Percentiles rank a stretch among this genome's conserved stretches.
These are phyloP conservation scores for Stachybotrys chlorohalonatus DNA, from an alignment of 2,329 filamentous ascomycete genomes.

Conservation along the genomic window DNA sequence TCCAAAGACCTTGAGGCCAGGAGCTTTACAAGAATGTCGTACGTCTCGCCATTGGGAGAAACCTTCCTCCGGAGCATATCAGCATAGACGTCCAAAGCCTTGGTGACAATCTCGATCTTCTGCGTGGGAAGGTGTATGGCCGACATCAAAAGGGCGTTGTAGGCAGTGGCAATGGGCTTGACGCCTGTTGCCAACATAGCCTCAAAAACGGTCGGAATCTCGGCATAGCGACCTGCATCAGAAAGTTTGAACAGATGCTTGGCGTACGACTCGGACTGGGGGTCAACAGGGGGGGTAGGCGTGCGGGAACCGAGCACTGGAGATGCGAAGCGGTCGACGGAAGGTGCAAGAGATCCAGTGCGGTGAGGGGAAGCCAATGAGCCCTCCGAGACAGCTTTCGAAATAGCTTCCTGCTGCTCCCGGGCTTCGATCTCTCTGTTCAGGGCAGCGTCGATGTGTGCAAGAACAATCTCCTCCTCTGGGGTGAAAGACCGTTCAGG, in stretches of 20 bases:
- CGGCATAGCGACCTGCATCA: constrained; percentile 63
- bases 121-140: constrained; percentile 74
- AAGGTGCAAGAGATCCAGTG: constrained; percentile 31
- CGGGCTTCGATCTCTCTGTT: constrained; percentile 63
- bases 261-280: constrained; percentile 63
- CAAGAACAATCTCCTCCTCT: constrained; percentile 52
- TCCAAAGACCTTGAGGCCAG: constrained; percentile 75
- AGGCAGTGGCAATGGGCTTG: constrained; percentile 73
- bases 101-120: constrained; percentile 76
- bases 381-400: constrained; percentile 27
- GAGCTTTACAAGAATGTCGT: constrained; percentile 76
- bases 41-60: constrained; percentile 73
- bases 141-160: constrained; percentile 81
- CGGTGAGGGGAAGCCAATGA: constrained; percentile 28
- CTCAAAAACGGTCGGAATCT: constrained; percentile 88
- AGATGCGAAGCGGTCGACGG: constrained; percentile 28
- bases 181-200: constrained; percentile 76
- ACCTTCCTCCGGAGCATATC: constrained; percentile 90
- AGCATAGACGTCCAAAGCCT: constrained; percentile 88
- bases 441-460: constrained; percentile 78
- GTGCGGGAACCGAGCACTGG: constrained; percentile 41
- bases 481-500: constrained; percentile 28
- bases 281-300: constrained; percentile 52
- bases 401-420: constrained; percentile 33
- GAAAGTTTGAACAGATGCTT: constrained; percentile 70